phyloP scores from a whole-genome alignment of 2,329 filamentous ascomycete genomes.

The Didymella pomorum region DNA sequence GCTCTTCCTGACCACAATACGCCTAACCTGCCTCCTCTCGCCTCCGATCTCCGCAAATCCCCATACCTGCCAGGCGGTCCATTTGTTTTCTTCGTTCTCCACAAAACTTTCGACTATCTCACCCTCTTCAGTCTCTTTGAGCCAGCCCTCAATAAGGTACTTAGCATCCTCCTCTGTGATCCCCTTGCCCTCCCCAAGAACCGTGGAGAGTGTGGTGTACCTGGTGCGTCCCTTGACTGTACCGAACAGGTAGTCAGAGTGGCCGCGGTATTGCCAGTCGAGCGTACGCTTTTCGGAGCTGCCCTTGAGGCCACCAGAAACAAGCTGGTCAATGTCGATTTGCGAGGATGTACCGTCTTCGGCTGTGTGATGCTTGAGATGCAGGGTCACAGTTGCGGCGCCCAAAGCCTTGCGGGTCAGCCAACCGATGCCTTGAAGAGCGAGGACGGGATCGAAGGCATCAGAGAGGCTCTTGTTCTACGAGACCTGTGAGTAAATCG shows the following conservation, averaged over 20 bases:
- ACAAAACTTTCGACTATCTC: conserved; percentile 48
- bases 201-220: conserved; percentile 52
- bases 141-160: conserved; percentile 40
- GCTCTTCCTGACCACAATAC: conserved; percentile 46
- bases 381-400: conserved; percentile 72
- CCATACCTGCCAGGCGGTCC: conserved; percentile 49
- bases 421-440: conserved; percentile 66
- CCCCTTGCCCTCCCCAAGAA: conserved; percentile 35
- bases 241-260: conserved; percentile 84
- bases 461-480: conserved; percentile 81
- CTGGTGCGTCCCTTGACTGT: conserved; percentile 67
- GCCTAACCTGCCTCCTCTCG: conserved; percentile 44
- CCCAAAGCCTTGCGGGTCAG: conserved; percentile 75
- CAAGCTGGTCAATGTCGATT: conserved; percentile 76
- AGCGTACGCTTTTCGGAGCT: conserved; percentile 67
- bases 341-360: conserved; percentile 54
- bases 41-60: conserved; percentile 45
- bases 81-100: conserved; percentile 45
- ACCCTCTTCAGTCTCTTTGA: conserved; percentile 39
- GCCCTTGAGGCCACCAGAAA: conserved; percentile 74
- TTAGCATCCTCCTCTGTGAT: conserved; percentile 34
- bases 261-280: conserved; percentile 68
- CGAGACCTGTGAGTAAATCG: neutral
- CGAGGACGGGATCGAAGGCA: conserved; percentile 71
- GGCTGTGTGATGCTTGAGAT: conserved; percentile 55